A percentile compares a stretch with the other conserved stretches of the same genome.
Conservation (phyloP, 805 yeast species). For the Candida nitratophila region DNA sequence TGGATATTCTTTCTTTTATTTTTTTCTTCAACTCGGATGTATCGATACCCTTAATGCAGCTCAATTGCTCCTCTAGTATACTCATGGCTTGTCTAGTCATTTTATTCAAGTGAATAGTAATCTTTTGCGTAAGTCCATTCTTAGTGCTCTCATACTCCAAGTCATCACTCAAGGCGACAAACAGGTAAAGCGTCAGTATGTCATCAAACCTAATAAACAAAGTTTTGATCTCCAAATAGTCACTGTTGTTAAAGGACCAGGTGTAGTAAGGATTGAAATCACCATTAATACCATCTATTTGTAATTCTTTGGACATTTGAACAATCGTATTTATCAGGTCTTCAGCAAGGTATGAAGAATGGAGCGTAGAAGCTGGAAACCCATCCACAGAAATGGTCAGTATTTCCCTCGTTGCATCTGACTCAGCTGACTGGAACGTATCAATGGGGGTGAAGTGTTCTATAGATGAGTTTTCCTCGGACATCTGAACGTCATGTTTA, state of each 20-base stretch:
- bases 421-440: neutral
- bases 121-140: neutral
- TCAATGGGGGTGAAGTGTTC: neutral
- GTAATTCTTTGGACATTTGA: neutral
- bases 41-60: neutral
- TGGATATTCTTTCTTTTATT: neutral
- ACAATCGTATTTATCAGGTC: neutral
- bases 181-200: slow-evolving; percentile 17
- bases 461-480: neutral
- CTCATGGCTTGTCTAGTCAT: neutral
- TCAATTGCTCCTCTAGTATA: neutral
- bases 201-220: slow-evolving; percentile 23
- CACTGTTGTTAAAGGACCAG: slow-evolving; percentile 19
- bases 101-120: neutral
- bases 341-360: neutral
- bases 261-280: slow-evolving; percentile 7
- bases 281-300: neutral
- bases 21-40: neutral
- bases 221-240: slow-evolving; percentile 8
- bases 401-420: neutral
- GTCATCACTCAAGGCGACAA: slow-evolving; percentile 5
- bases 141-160: neutral
- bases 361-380: neutral
- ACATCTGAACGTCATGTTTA: neutral
- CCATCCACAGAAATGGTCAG: neutral